Conservation (phyloP, 306 rosid species). For the Glycine tomentella region DNA sequence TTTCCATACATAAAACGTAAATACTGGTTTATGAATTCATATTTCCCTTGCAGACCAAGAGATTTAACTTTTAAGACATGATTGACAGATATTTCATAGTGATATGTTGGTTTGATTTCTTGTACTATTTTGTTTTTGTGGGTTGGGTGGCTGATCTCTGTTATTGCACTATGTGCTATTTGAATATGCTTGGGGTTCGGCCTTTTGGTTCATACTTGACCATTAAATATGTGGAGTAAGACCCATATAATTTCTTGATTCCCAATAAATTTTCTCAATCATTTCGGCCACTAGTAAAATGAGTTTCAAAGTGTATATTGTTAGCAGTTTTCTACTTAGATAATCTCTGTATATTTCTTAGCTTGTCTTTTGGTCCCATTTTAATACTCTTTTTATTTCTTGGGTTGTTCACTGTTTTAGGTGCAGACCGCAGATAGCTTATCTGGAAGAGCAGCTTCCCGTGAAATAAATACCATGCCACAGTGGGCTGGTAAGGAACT, state of each 20-base stretch:
- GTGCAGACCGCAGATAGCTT: conserved; percentile 67
- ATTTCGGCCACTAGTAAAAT: not conserved
- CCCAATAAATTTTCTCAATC: not conserved
- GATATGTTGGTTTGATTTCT: no score
- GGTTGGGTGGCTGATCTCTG: no score
- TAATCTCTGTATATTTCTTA: not conserved
- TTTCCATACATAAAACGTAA: not conserved
- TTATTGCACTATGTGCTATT: no score
- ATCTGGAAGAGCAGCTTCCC: conserved; percentile 84
- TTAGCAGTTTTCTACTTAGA: not conserved
- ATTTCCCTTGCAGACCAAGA: conserved; percentile 15
- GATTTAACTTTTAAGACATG: conserved; percentile 4
- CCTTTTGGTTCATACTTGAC: no score
- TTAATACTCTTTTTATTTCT: conserved; percentile 28
- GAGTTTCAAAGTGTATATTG: not conserved
- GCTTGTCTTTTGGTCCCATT: conserved; percentile 15
- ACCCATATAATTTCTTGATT: no score
- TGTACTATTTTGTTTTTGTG: no score
- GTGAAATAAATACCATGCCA: conserved; percentile 98
- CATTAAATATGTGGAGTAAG: no score
- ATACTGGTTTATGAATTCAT: conserved; percentile 11
- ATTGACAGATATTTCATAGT: not conserved
- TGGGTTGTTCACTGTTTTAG: conserved; percentile 52
- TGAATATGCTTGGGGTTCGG: no score
- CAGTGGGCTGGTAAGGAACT: conserved; percentile 93